Evolutionary conservation across 2,329 filamentous ascomycete genomes (phyloP), one percentile per base, ranked within the genome.

Genomic region (Fusarium sp.): DNA sequence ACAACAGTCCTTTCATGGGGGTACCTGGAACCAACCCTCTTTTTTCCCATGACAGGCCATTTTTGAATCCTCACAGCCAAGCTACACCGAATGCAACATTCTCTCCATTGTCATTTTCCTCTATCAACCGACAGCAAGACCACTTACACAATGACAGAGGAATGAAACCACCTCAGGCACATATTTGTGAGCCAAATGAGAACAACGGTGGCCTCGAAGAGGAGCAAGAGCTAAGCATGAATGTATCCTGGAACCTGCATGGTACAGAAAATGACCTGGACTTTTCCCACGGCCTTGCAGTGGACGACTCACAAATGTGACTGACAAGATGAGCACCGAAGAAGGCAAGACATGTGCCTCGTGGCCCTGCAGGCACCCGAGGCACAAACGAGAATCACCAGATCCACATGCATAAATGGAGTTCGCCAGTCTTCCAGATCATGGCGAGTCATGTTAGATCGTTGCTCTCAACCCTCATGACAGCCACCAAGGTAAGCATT

Each of bases 21-120:
- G 68, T 80, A 16, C 58, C 81, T 21, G 78, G 79, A 49, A 70
- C 75, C 2, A 82, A 82, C 38, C 80, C 81, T 16, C 75, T 83
- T 25, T 79, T 82, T 43, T 68, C 78, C 19, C 80, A 81, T 25
- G 81, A 81, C 13, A 75, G 77, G n/a, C 37, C 77, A 25, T 79
- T 82, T 23, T 64, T 80, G 46, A 75, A 69, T 42, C 57, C 80
- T 10, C 80, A 76, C 33, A 74, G 66, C 43, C 75, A 79, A 43
- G 57, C 74, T 40, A 71, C 75, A 7, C 54, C 73, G 10, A 72
- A 60, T 35, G 67, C 75, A 28, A 54, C 75, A 15, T 64, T 79
- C 21, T 72, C 78, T 19, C 78, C 78, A 1, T 67, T 82, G 25
- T 72, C 75, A 9, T 81, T 83, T 60, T 77, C 79, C 16, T 72